Percentiles rank a stretch among this genome's conserved stretches.
Evolutionary conservation across 2,329 filamentous ascomycete genomes (phyloP).

Genomic region (Cordyceps sp.): DNA sequence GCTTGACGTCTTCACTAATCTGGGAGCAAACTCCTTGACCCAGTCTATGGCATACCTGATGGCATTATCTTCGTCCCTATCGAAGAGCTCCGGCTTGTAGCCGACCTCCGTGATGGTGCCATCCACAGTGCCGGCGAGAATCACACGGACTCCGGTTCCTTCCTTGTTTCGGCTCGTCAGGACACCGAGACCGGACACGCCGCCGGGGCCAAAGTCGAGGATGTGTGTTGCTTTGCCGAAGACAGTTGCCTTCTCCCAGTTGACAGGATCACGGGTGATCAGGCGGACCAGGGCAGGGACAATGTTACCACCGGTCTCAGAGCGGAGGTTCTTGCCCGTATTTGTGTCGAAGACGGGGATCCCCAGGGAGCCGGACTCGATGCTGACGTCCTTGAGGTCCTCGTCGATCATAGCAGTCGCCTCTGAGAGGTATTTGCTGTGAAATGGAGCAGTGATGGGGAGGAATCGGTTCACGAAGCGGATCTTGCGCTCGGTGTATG

Average conservation of each 20-base stretch:
- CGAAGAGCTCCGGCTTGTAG: constrained; percentile 96
- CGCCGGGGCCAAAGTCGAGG: constrained; percentile 90
- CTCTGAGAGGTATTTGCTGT: constrained; percentile 80
- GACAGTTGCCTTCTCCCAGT: constrained; percentile 90
- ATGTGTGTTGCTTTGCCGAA: constrained; percentile 89
- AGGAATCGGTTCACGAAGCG: constrained; percentile 95
- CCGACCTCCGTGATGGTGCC: constrained; percentile 82
- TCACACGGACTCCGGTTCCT: constrained; percentile 90
- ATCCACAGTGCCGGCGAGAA: constrained; percentile 83
- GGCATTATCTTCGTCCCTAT: constrained; percentile 86
- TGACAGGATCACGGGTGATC: constrained; percentile 85
- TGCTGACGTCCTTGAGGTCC: constrained; percentile 69
- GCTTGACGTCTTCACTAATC: constrained; percentile 72
- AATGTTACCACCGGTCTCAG: constrained; percentile 55
- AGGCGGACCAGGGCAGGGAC: constrained; percentile 77
- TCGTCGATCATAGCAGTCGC: constrained; percentile 72
- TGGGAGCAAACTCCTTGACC: constrained; percentile 95
- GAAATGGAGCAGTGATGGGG: constrained; percentile 94
- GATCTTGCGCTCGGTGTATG: constrained; percentile 88
- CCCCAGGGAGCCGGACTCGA: constrained; percentile 55
- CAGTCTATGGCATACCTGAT: constrained; percentile 93
- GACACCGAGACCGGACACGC: constrained; percentile 88
- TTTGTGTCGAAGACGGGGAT: constrained; percentile 86
- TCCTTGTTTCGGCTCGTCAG: constrained; percentile 99
- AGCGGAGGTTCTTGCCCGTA: constrained; percentile 69